Conservation (phyloP, 2,329 filamentous ascomycete genomes). For the Seiridium cupressi region DNA sequence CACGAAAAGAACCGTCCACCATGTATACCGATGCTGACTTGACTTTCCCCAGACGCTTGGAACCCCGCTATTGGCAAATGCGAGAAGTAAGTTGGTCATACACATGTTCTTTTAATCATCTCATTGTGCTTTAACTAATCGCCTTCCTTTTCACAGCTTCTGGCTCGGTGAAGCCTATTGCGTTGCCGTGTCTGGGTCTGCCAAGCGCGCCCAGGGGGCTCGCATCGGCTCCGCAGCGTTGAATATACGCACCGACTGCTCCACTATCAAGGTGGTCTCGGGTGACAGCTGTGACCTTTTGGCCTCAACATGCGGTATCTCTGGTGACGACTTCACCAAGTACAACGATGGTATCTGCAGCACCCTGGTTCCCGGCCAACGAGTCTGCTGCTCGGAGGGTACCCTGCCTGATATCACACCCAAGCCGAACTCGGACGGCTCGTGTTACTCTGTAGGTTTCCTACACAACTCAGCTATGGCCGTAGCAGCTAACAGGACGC, state of each 20-base stretch:
- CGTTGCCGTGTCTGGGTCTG: background rate
- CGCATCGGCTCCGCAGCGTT: background rate
- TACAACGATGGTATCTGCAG: slow-evolving; percentile 29
- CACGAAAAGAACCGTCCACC: background rate
- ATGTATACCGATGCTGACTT: background rate
- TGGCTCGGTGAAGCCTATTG: background rate
- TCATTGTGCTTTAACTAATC: background rate
- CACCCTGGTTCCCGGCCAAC: slow-evolving; percentile 28
- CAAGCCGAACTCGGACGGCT: slow-evolving; percentile 31
- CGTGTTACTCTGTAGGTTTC: slow-evolving; percentile 22
- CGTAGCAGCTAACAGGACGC: background rate
- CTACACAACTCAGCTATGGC: background rate
- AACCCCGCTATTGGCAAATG: background rate
- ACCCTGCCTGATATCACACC: slow-evolving; percentile 31
- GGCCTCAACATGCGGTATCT: slow-evolving; percentile 23
- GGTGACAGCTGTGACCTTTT: slow-evolving; percentile 24
- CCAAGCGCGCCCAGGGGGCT: background rate
- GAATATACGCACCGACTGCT: slow-evolving; percentile 1
- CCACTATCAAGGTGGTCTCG: background rate
- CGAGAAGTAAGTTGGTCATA: background rate
- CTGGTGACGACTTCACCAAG: slow-evolving; percentile 18
- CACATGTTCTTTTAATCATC: background rate
- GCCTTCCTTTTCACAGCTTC: background rate
- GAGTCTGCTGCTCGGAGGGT: slow-evolving; percentile 36
- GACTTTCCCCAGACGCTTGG: background rate